Conservation (phyloP, 176 grass and related monocot genomes). For the Oryza meridionalis region DNA sequence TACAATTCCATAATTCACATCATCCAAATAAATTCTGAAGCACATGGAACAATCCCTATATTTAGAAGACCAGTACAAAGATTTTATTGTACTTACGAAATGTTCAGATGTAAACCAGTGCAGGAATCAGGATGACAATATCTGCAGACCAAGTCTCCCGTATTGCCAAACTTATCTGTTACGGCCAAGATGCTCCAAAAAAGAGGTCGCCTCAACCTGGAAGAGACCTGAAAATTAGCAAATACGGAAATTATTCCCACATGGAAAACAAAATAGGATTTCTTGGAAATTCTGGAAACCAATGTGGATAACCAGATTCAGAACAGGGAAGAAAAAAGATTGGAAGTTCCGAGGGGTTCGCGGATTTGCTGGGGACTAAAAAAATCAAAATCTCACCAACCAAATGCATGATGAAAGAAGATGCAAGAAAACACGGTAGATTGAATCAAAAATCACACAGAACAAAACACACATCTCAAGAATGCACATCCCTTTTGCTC, state of each 20-base stretch:
- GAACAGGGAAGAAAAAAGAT: neutral
- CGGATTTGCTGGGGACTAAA: neutral
- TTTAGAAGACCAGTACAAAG: neutral
- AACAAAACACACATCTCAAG: neutral
- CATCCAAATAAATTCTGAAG: slow-evolving; percentile 22
- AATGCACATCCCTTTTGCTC: neutral
- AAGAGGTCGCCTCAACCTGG: neutral
- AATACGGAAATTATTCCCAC: neutral
- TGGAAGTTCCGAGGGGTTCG: neutral
- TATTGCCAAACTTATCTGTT: neutral
- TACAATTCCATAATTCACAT: neutral
- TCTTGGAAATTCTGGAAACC: neutral
- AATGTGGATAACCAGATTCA: neutral
- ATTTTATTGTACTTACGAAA: neutral
- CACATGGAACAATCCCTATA: neutral
- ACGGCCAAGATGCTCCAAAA: neutral
- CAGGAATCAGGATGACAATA: neutral
- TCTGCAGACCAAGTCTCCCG: neutral
- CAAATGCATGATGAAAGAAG: neutral
- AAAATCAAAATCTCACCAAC: neutral
- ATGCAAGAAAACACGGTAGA: neutral
- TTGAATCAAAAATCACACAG: neutral
- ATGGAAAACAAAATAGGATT: neutral
- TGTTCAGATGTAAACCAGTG: neutral
- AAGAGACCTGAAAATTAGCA: neutral